These are phyloP conservation scores for Ophiostoma novo-ulmi DNA, from an alignment of 2,329 filamentous ascomycete species.

Conservation along the genomic window DNA sequence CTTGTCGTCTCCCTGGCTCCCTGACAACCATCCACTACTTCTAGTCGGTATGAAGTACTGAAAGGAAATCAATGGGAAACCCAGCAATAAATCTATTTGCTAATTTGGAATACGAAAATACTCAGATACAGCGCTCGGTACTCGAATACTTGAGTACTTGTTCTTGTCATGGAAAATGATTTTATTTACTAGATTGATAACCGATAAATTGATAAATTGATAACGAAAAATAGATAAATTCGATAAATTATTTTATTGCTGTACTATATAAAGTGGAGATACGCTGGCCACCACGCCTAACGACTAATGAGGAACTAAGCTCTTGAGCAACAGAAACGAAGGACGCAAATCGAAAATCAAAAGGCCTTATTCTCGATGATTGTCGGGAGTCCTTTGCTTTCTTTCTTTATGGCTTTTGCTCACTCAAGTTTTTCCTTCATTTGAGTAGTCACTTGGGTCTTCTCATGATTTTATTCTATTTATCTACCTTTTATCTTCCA, in stretches of 20 bases:
- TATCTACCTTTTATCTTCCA: neutral
- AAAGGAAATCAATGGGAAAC: neutral
- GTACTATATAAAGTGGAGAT: neutral
- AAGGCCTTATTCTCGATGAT: neutral
- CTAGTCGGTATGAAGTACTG: neutral
- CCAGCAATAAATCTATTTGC: neutral
- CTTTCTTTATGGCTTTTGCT: neutral
- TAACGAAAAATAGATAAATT: neutral
- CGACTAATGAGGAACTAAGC: neutral
- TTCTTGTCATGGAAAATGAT: neutral
- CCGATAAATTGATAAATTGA: neutral
- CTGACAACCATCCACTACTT: neutral
- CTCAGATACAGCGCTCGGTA: neutral
- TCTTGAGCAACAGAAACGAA: neutral
- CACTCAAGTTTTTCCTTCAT: neutral
- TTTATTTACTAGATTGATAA: slow-evolving; percentile 7
- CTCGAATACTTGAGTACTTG: neutral
- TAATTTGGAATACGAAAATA: neutral
- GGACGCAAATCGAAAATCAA: neutral
- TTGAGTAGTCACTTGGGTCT: no score
- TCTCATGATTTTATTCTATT: no score
- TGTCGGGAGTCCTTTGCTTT: neutral
- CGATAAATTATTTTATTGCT: neutral
- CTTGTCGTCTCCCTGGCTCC: neutral
- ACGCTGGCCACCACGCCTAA: neutral